Conservation (phyloP, 2,329 filamentous ascomycete genomes). For the Epicoccum sorghinum region DNA sequence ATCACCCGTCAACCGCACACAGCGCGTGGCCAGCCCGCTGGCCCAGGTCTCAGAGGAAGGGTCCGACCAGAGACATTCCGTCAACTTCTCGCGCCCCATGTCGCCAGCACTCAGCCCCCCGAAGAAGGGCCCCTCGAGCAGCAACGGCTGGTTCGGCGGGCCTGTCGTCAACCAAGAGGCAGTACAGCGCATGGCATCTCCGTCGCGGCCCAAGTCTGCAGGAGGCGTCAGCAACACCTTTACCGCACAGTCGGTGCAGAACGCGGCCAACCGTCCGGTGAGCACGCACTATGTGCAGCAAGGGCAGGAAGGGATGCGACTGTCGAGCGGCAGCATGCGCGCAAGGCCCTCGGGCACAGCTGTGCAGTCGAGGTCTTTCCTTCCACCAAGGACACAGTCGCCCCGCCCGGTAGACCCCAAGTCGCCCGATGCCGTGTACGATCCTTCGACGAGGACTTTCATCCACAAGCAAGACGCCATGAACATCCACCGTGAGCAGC, state of each 20-base stretch:
- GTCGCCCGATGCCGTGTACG: slow-evolving; percentile 45
- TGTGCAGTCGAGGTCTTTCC: slow-evolving; percentile 39
- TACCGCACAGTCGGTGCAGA: slow-evolving; percentile 44
- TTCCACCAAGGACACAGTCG: slow-evolving; percentile 20
- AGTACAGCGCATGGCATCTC: slow-evolving; percentile 34
- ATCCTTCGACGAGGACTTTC: slow-evolving; percentile 46
- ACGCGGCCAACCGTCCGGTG: slow-evolving; percentile 48
- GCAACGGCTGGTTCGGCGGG: slow-evolving; percentile 48
- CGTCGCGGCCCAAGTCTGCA: slow-evolving; percentile 37
- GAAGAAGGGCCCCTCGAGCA: slow-evolving; percentile 20
- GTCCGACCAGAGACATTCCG: slow-evolving; percentile 50
- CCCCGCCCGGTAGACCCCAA: slow-evolving; percentile 43
- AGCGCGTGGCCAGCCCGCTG: slow-evolving; percentile 40
- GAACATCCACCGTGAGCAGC: slow-evolving; percentile 39
- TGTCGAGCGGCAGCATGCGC: slow-evolving; percentile 60
- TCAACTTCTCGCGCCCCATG: slow-evolving; percentile 63
- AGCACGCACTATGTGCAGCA: slow-evolving; percentile 48
- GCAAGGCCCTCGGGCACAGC: slow-evolving; percentile 57
- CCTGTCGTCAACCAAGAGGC: slow-evolving; percentile 44
- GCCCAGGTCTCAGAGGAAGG: slow-evolving; percentile 53
- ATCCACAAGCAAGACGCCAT: slow-evolving; percentile 47
- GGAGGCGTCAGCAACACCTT: slow-evolving; percentile 27
- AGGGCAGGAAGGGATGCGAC: slow-evolving; percentile 48
- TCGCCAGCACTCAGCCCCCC: slow-evolving; percentile 41
- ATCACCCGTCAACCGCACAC: slow-evolving; percentile 29